A percentile compares a stretch with the other conserved stretches of the same genome.
Conservation (phyloP, 345 rosid species). For the Syzygium oleosum region DNA sequence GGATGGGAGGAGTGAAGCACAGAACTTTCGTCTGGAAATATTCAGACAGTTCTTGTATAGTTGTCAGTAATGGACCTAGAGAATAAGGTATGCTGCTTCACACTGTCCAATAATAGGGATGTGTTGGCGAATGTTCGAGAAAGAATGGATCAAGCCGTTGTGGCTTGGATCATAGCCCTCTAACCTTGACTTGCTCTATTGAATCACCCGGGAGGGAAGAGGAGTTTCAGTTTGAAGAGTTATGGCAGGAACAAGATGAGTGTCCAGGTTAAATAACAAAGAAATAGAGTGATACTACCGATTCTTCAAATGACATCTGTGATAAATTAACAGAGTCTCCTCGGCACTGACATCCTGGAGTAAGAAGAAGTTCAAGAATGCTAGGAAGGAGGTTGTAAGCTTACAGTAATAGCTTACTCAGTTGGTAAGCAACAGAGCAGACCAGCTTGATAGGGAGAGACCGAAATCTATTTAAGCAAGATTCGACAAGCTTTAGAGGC, state of each 20-base stretch:
- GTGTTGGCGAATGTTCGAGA: neutral
- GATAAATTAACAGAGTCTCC: too few species aligned
- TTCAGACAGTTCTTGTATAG: neutral
- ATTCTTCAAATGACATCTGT: too few species aligned
- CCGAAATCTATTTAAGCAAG: neutral
- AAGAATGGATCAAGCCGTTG: accelerated
- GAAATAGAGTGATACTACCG: accelerated
- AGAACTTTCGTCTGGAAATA: accelerated
- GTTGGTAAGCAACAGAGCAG: neutral
- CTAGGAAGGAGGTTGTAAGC: neutral
- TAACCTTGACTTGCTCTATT: neutral
- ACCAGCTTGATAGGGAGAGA: neutral
- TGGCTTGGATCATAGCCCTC: neutral
- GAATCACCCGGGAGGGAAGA: neutral
- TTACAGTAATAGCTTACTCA: neutral
- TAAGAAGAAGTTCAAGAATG: too few species aligned
- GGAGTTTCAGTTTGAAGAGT: neutral
- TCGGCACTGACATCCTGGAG: too few species aligned
- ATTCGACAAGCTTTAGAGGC: neutral
- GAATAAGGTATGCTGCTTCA: neutral
- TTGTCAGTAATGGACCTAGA: neutral
- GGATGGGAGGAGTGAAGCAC: neutral
- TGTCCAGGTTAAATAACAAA: neutral
- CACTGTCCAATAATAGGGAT: neutral
- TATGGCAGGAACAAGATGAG: neutral